A percentile compares a stretch with the other conserved stretches of the same genome.
phyloP scores from a whole-genome alignment of 768 basidiomycete genomes.

The Lentinula detonsa region DNA sequence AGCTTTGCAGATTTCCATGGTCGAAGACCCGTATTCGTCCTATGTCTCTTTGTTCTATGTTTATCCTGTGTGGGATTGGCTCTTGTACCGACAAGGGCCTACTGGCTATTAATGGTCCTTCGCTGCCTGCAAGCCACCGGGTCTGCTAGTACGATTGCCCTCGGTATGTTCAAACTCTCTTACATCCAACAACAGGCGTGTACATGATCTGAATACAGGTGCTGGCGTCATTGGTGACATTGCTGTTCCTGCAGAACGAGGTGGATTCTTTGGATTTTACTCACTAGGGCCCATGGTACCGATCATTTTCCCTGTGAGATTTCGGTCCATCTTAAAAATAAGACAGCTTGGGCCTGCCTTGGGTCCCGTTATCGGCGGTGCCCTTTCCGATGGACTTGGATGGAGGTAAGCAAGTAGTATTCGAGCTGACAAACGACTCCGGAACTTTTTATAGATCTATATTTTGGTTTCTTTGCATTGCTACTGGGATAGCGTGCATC shows the following conservation, averaged over 20 bases:
- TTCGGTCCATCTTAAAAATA: slow-evolving; percentile 8
- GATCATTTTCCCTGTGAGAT: slow-evolving; percentile 4
- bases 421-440: slow-evolving; percentile 2
- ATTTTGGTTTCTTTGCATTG: slow-evolving; percentile 58
- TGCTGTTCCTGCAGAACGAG: slow-evolving; percentile 64
- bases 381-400: slow-evolving; percentile 48
- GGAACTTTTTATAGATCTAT: slow-evolving; percentile 34
- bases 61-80: slow-evolving; percentile 60
- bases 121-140: slow-evolving; percentile 5
- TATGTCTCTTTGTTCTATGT: slow-evolving; percentile 57
- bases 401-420: slow-evolving; percentile 45
- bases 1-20: slow-evolving; percentile 63
- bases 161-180: slow-evolving; percentile 35
- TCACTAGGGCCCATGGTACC: slow-evolving; percentile 56
- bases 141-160: slow-evolving; percentile 33
- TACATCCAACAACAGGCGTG: neutral
- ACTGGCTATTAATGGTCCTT: slow-evolving; percentile 62
- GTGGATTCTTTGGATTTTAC: slow-evolving; percentile 67
- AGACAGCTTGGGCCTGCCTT: slow-evolving; percentile 53
- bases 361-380: slow-evolving; percentile 58
- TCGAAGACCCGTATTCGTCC: slow-evolving; percentile 56
- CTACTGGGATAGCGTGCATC: slow-evolving; percentile 37
- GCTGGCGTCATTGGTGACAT: slow-evolving; percentile 80
- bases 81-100: slow-evolving; percentile 45
- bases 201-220: slow-evolving; percentile 26